Evolutionary conservation across 169 alveolate genomes (phyloP), one percentile per base, ranked within the genome.

Genomic region (Babesia gibsoni): DNA sequence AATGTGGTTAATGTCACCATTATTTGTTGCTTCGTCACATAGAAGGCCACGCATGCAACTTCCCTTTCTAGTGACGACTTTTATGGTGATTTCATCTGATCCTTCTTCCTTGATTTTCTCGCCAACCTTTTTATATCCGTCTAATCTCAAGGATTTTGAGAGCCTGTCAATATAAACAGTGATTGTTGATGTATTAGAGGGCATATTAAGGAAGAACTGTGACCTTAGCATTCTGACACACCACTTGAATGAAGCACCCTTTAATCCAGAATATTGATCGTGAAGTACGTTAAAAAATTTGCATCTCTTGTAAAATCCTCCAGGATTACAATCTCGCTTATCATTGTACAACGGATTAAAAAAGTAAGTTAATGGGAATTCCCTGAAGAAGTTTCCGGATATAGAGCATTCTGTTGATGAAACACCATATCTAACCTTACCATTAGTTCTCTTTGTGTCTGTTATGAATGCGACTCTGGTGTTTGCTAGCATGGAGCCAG

Each of bases 401-500:
- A 92, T 88, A n/a, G 95, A 90, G 50, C 93, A 85, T 49, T 92
- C 96, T 6, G 93, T 89, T 18, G 91, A 86, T 3, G 96, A 68
- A n/a, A 90, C 94, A 16, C 94, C 94, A 43, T 67, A 88, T 39
- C 77, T 33, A 12, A 87, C 84, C 58, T 82, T 83, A 4, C 83
- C 74, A 54, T 58, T 53, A 23, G 63, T 74, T 66, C 68, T 52
- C 27, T 79, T 73, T 22, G 88, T 84, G 57, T 81, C 82, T 20
- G 90, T 89, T 18, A 87, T 89, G 67, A 84, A 84, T 33, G 91
- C 94, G 18, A 90, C 94, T 46, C 93, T 70, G 49, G 89, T 70
- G 54, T 83, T 81, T 25, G 70, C 91, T 46, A 90, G 89, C 16
- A 90, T 33, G 18, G 92, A 84, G 1, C 96, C 96, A 37, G 93